These are phyloP conservation scores for Monosporascus sp. DNA, from an alignment of 2,329 filamentous ascomycete genomes.

Conservation along the genomic window DNA sequence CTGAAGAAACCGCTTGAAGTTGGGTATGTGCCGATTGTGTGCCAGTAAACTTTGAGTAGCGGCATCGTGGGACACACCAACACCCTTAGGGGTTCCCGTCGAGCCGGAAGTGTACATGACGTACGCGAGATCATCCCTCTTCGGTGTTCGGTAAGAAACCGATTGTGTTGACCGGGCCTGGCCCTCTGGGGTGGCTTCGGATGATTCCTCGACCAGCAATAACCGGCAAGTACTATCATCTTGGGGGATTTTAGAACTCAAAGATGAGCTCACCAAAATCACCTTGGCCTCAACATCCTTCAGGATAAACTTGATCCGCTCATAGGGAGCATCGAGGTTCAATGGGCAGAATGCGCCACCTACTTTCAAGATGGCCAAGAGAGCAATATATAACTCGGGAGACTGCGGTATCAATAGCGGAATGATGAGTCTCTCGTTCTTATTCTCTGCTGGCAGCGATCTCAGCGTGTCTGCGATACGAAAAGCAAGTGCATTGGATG, in stretches of 20 bases:
- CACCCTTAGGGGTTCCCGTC: conserved; percentile 84
- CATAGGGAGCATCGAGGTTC: conserved; percentile 69
- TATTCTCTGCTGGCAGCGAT: conserved; percentile 9
- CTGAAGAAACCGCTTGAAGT: conserved; percentile 76
- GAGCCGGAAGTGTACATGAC: conserved; percentile 93
- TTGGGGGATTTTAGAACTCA: conserved; percentile 35
- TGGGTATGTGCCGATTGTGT: conserved; percentile 72
- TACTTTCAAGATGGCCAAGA: conserved; percentile 72
- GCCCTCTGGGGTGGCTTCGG: conserved; percentile 1
- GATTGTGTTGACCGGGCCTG: not conserved
- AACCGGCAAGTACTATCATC: conserved; percentile 25
- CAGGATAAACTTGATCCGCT: conserved; percentile 75
- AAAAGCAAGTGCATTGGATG: conserved; percentile 51
- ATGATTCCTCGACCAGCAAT: conserved; percentile 30
- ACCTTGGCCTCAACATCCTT: conserved; percentile 68
- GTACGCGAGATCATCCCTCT: conserved; percentile 59
- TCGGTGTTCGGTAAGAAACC: conserved; percentile 7
- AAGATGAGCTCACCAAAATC: conserved; percentile 56
- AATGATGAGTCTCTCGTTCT: conserved; percentile 46
- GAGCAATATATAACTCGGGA: conserved; percentile 69
- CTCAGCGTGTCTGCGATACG: conserved; percentile 36
- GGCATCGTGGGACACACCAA: conserved; percentile 73
- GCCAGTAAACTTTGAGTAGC: conserved; percentile 78
- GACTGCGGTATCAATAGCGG: conserved; percentile 76
- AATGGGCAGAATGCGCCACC: conserved; percentile 85